These are phyloP conservation scores for Aegilops tauschii DNA, from an alignment of 176 grass and related monocot species.

Conservation along the genomic window DNA sequence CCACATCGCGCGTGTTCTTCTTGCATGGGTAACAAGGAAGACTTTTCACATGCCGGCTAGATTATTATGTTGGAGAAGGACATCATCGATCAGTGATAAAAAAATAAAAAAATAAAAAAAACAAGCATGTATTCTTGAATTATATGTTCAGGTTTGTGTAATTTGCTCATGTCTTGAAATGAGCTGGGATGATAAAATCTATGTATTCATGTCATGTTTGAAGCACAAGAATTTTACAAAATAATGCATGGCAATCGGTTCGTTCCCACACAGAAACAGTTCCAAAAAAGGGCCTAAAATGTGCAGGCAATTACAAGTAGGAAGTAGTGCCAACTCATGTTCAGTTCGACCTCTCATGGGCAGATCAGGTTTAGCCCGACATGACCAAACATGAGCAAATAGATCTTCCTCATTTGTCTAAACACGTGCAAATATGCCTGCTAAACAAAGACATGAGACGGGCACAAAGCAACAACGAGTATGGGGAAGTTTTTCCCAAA, in stretches of 20 bases:
- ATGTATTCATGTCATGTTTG: background rate
- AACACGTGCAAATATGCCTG: background rate
- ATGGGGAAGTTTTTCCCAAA: constrained; percentile 8
- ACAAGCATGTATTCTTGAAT: background rate
- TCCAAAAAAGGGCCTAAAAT: background rate
- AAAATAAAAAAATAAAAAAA: background rate
- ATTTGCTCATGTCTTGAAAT: background rate
- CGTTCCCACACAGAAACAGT: no score
- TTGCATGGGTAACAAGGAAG: background rate
- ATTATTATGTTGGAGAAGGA: background rate
- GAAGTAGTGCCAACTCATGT: background rate
- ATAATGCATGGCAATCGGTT: no score
- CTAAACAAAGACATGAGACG: background rate
- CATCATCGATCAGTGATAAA: background rate
- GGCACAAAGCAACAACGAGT: background rate
- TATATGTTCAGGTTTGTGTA: constrained; percentile 4
- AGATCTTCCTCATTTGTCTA: background rate
- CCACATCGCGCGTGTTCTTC: background rate
- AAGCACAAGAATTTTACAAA: no score
- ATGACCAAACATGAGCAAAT: background rate
- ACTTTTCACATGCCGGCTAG: background rate
- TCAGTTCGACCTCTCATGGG: background rate
- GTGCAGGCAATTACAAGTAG: background rate
- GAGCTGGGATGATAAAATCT: background rate
- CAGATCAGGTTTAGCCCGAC: background rate